Percentiles rank a stretch among this genome's conserved stretches.
Conservation (phyloP, 2,329 filamentous ascomycete genomes). For the Aspergillus pseudoviridinutans region DNA sequence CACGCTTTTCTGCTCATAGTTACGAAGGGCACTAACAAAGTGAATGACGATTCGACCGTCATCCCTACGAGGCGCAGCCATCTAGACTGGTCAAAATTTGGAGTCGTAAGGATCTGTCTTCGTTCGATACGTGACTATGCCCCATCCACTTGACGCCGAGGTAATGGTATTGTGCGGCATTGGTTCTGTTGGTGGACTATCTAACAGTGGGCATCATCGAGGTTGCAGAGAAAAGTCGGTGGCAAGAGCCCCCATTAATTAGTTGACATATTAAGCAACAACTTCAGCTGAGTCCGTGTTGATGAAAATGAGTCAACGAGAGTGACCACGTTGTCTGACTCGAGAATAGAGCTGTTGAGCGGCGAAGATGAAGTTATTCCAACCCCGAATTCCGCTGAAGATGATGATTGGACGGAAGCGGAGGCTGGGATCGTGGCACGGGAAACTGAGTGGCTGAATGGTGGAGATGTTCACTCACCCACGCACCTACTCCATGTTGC, state of each 20-base stretch:
- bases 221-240: neutral
- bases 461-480: neutral
- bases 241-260: neutral
- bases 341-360: neutral
- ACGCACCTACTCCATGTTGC: neutral
- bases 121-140: neutral
- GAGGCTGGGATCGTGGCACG: neutral
- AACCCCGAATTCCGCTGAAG: neutral
- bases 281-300: neutral
- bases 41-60: slow-evolving; percentile 72
- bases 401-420: neutral
- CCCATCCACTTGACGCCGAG: neutral
- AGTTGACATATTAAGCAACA: neutral
- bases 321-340: neutral
- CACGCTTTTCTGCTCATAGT: neutral
- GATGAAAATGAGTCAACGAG: neutral
- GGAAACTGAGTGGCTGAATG: neutral
- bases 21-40: slow-evolving; percentile 57
- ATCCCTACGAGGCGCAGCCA: slow-evolving; percentile 39
- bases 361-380: neutral
- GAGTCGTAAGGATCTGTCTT: neutral
- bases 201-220: neutral
- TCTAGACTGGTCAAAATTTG: slow-evolving; percentile 8
- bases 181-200: neutral
- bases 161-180: neutral